Base-by-base conservation (phyloP, 2,329 filamentous ascomycete species). In the Chaetoscypha palmicola region DNA sequence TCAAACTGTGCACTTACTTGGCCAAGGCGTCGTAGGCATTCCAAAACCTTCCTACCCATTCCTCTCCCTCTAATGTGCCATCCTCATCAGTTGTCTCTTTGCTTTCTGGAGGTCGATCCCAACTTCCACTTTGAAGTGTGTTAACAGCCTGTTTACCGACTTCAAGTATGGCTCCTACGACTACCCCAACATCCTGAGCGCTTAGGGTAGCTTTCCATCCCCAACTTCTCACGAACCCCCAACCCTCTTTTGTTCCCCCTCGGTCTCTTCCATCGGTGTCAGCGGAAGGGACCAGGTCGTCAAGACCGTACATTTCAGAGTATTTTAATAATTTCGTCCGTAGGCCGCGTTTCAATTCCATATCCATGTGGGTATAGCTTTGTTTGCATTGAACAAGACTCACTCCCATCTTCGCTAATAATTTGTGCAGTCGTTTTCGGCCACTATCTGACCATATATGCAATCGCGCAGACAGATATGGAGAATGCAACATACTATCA, bases 171-270 rank as follows among this genome's bases (percentile, higher is more conserved):
- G 91, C 89, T 41, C 89, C 89, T 16, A 97, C 77, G 22, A 97
- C 81, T 12, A 95, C 86, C n/a, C 87, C 88, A 0, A 96, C 88
- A 62, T 98, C 92, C 38, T 91, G 86, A 4, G 92, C 92, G 49
- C 86, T 94, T 20, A 97, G 72, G 38, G 91, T 96, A 1, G 90
- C 91, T 62, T 90, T 85, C 90, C 90, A 98, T 9, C 92, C 92
- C 92, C 92, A 98, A 61, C 88, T 94, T 46, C 90, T 78, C 14
- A 97, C 91, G 60, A 97, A 98, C 0, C 92, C 91, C 91, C 91
- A 97, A 9, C 89, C 90, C 62, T 95, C 89, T 60, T 91, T 91
- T 36, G 80, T 78, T 17, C 83, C 81, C 14, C 74, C 81, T 41
- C 79, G 77, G 52, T 83, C 79, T 54, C 76, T 76, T 3, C 79